Evolutionary conservation across 2,329 filamentous ascomycete genomes (phyloP).

Genomic region (Amesomyces nigricolor): DNA sequence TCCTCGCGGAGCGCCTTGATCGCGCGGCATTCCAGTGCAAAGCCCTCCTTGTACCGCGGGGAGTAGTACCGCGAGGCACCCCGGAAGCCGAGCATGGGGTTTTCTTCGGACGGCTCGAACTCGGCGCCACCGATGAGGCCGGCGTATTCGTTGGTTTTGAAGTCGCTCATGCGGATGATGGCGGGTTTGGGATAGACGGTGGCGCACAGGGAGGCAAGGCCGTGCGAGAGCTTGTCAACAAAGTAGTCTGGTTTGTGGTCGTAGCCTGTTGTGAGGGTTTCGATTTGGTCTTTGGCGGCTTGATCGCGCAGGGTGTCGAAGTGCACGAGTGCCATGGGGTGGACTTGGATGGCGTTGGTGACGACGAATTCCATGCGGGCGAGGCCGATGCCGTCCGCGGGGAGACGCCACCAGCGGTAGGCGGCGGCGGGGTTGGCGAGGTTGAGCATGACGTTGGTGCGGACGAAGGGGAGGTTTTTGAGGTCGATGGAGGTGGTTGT

Average conservation of each 20-base stretch:
- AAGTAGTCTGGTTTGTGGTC: constrained; percentile 35
- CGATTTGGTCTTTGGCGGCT: constrained; percentile 27
- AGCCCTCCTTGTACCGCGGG: constrained; percentile 34
- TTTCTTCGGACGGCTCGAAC: constrained; percentile 37
- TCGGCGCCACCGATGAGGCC: constrained; percentile 35
- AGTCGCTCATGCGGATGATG: constrained; percentile 37
- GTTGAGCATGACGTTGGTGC: constrained; percentile 36
- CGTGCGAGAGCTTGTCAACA: constrained; percentile 34
- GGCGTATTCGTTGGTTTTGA: constrained; percentile 39
- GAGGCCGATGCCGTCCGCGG: constrained; percentile 35
- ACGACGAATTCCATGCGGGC: constrained; percentile 38
- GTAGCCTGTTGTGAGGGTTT: constrained; percentile 30
- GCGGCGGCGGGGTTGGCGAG: constrained; percentile 35
- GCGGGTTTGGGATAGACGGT: constrained; percentile 35
- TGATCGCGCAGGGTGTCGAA: constrained; percentile 30
- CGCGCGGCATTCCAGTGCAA: constrained; percentile 36
- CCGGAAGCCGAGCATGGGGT: constrained; percentile 39
- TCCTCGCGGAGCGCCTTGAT: constrained; percentile 35
- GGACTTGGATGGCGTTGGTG: constrained; percentile 34
- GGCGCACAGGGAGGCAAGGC: constrained; percentile 35
- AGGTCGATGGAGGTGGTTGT: constrained; percentile 30
- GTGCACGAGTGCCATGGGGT: constrained; percentile 35
- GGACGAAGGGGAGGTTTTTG: constrained; percentile 21
- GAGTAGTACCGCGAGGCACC: constrained; percentile 39
- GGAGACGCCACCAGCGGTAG: constrained; percentile 37